These are phyloP conservation scores for Ramichloridium luteum DNA, from an alignment of 2,329 filamentous ascomycete genomes.

Conservation along the genomic window DNA sequence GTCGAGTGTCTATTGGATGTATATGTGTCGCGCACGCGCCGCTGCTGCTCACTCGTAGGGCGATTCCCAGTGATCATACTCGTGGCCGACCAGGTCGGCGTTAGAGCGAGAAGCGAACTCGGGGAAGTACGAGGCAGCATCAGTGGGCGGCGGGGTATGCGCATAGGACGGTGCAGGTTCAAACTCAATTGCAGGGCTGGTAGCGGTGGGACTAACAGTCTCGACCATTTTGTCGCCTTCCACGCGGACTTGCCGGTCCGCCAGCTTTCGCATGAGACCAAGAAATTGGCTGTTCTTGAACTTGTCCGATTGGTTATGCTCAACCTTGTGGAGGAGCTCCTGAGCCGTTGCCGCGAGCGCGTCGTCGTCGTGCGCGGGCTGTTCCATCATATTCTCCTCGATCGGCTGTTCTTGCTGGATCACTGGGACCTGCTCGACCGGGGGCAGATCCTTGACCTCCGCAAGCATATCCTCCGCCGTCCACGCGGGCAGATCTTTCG, in stretches of 20 bases:
- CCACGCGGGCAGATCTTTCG: background rate
- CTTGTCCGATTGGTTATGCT: constrained; percentile 56
- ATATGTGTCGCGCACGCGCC: background rate
- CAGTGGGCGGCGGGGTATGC: constrained; percentile 7
- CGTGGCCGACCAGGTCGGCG: constrained; percentile 16
- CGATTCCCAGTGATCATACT: constrained; percentile 25
- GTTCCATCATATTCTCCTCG: constrained; percentile 6
- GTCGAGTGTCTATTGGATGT: constrained; percentile 1
- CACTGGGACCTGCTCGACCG: constrained; percentile 3
- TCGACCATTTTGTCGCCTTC: constrained; percentile 57
- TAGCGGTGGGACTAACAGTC: constrained; percentile 25
- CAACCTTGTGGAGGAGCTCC: constrained; percentile 55
- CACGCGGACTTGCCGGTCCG: constrained; percentile 59
- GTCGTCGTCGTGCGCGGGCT: constrained; percentile 41
- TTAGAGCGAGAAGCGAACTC: constrained; percentile 5
- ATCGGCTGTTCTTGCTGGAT: constrained; percentile 9
- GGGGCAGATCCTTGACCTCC: constrained; percentile 11
- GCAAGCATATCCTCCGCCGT: constrained; percentile 12
- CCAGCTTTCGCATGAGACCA: constrained; percentile 61
- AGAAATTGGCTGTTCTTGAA: constrained; percentile 71
- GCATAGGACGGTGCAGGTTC: constrained; percentile 7
- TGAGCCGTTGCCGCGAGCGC: constrained; percentile 62
- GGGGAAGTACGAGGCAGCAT: constrained; percentile 1
- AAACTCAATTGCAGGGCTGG: constrained; percentile 10
- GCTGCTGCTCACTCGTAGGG: constrained; percentile 15